These are phyloP conservation scores for Yarrowia porcina DNA, from an alignment of 805 yeast genomes.

Conservation along the genomic window DNA sequence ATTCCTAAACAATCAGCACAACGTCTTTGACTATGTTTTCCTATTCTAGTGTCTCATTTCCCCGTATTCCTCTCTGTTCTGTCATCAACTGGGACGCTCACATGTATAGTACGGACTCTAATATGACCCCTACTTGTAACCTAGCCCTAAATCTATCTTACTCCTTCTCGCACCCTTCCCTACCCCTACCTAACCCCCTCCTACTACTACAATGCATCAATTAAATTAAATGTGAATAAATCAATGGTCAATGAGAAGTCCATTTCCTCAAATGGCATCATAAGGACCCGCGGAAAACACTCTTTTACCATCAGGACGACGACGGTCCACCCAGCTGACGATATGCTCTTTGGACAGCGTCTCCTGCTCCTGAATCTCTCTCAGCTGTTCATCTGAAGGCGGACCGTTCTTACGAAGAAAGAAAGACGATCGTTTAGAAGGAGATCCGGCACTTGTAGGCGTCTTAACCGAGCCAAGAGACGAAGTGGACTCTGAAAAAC, in stretches of 20 bases:
- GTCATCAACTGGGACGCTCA: no score
- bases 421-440: slow-evolving; percentile 8
- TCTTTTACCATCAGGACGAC: slow-evolving; percentile 7
- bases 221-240: background rate
- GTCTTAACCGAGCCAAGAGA: slow-evolving; percentile 1
- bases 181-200: no score
- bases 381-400: background rate
- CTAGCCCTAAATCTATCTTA: no score
- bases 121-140: no score
- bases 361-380: background rate
- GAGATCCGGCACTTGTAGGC: background rate
- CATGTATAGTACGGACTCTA: no score
- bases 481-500: background rate
- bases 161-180: no score
- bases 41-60: no score
- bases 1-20: no score
- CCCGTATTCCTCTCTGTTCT: no score
- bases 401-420: background rate
- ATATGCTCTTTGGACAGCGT: slow-evolving; percentile 20
- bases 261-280: background rate
- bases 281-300: slow-evolving; percentile 14
- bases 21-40: no score
- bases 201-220: no score
- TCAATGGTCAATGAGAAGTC: background rate
- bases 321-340: slow-evolving; percentile 19